Base-by-base conservation (phyloP, 805 yeast species). In the Candida bentonensis region DNA sequence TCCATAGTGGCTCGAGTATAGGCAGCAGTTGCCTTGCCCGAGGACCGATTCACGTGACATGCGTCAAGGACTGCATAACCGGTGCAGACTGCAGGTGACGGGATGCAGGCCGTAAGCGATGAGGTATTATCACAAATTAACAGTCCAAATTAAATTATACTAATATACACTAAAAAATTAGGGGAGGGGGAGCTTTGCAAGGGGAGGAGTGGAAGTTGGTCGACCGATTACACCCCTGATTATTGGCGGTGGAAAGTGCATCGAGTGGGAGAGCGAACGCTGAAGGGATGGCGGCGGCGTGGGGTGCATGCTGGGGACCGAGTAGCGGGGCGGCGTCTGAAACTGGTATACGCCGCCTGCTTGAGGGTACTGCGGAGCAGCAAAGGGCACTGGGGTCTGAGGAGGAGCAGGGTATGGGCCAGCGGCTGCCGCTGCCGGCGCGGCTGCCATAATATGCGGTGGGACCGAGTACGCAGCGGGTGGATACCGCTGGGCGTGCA, bases 401-500 rank as follows among this genome's bases (percentile, higher is more conserved):
- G 36, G 36, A 9, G 36, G 36, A 11, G 36, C 17, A 9, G 36
- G 36, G 20, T 30, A 30, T n/a, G n/a, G n/a, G n/a, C n/a, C n/a
- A n/a, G n/a, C n/a, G 36, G 11, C 17, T 17, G 36, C 36, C 17
- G 7, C 17, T 9, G 20, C 36, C 7, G 17, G 11, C 7, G 7
- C 17, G 7, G 36, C 17, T 30, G 11, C 17, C 7, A 13, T 7
- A 5, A 11, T 5, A 9, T 11, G 36, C 7, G 36, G 36, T 5
- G 36, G 17, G 20, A 17, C 20, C 7, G 36, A 30, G 17, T 7
- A 9, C 7, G 13, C 20, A 17, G 7, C 7, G 17, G n/a, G 7
- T 11, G 36, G 7, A 45, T 47, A 46, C 11, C 57, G 36, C 23
- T 45, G 34, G 15, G 23, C 42, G 25, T 40, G 21, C 11, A 51